phyloP scores from a whole-genome alignment of 495 filamentous ascomycete species.

The Pyrenula aspistea region DNA sequence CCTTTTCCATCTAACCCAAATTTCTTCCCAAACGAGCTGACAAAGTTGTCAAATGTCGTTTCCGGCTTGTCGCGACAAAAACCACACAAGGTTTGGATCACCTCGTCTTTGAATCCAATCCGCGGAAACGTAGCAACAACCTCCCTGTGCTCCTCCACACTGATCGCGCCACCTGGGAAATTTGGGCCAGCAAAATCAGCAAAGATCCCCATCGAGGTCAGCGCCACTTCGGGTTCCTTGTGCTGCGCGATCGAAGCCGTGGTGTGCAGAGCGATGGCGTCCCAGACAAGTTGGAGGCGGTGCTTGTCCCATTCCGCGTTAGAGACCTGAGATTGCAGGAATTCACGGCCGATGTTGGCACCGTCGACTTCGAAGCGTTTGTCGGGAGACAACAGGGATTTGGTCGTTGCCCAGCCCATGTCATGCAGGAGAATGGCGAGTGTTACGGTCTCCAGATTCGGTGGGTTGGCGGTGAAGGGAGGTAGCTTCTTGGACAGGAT shows the following conservation, averaged over 20 bases:
- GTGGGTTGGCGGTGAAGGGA: neutral
- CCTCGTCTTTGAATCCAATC: constrained; percentile 17
- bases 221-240: constrained; percentile 33
- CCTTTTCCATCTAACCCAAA: constrained; percentile 3
- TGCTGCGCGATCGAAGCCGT: constrained; percentile 24
- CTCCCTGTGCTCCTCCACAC: constrained; percentile 18
- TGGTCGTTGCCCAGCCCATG: constrained; percentile 31
- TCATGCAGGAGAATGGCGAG: constrained; percentile 35
- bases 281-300: constrained; percentile 36
- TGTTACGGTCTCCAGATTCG: neutral
- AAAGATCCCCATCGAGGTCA: constrained; percentile 24
- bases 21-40: constrained; percentile 21
- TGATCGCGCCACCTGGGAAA: constrained; percentile 13
- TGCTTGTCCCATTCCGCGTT: constrained; percentile 21
- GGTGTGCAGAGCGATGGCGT: constrained; percentile 40
- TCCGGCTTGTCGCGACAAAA: constrained; percentile 33
- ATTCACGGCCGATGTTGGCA: constrained; percentile 33
- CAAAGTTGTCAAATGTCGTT: constrained; percentile 38
- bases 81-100: constrained; percentile 25
- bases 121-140: constrained; percentile 25
- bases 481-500: neutral
- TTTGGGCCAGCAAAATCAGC: constrained; percentile 34
- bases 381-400: constrained; percentile 22
- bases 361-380: constrained; percentile 47
- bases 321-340: constrained; percentile 15